Evolutionary conservation across 169 alveolate species (phyloP).

Genomic region (Plasmodium gallinaceum): DNA sequence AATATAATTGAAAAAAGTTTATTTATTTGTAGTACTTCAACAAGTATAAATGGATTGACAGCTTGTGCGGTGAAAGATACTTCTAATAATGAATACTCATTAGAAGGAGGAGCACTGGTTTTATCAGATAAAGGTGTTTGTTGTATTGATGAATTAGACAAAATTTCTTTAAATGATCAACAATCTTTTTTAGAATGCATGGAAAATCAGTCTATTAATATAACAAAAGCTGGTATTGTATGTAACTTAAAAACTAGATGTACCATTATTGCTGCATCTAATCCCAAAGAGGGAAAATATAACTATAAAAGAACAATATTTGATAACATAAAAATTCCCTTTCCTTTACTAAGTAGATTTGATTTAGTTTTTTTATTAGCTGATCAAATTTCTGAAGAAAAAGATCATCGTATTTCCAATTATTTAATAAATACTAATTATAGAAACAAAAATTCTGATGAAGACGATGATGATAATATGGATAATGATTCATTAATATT

Average conservation of each 20-base stretch:
- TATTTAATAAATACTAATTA: constrained; percentile 26
- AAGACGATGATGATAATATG: background rate
- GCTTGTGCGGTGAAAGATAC: constrained; percentile 87
- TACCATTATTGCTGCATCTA: constrained; percentile 84
- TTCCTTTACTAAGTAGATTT: constrained; percentile 87
- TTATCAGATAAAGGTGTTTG: constrained; percentile 94
- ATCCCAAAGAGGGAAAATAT: constrained; percentile 82
- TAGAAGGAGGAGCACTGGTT: constrained; percentile 96
- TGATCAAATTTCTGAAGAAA: constrained; percentile 58
- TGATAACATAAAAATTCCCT: constrained; percentile 84
- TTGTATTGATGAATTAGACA: constrained; percentile 94
- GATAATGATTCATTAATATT: constrained; percentile 3
- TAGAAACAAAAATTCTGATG: background rate
- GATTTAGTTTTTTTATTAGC: constrained; percentile 83
- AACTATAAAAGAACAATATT: constrained; percentile 71
- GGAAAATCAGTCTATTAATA: constrained; percentile 93
- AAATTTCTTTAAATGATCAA: constrained; percentile 87
- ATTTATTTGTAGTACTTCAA: constrained; percentile 87
- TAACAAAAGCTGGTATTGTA: constrained; percentile 88
- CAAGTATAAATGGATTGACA: constrained; percentile 93
- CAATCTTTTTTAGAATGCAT: constrained; percentile 93
- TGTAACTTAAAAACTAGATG: constrained; percentile 84
- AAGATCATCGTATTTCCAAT: constrained; percentile 44
- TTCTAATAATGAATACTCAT: constrained; percentile 89
- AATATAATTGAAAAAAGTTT: constrained; percentile 72